Conservation (phyloP, 805 yeast genomes). For the Saturnispora bothae region DNA sequence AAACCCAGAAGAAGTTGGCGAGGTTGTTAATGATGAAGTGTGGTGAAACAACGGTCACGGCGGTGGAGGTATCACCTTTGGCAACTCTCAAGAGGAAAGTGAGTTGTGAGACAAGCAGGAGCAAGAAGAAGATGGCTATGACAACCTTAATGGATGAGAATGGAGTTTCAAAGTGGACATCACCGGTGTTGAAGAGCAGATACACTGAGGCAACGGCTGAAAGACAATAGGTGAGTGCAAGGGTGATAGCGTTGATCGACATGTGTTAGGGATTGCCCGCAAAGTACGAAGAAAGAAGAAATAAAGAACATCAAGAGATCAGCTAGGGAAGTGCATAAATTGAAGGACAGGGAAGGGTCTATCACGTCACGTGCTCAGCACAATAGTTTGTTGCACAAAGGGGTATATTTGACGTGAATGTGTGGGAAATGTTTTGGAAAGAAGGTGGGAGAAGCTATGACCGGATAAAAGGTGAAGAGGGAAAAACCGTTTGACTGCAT, state of each 20-base stretch:
- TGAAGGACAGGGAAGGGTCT: not conserved
- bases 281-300: too few species aligned
- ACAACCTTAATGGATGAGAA: slow-evolving; percentile 49
- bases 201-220: slow-evolving; percentile 43
- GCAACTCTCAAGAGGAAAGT: slow-evolving; percentile 30
- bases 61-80: slow-evolving; percentile 22
- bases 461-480: too few species aligned
- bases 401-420: too few species aligned
- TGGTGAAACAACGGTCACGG: slow-evolving; percentile 37
- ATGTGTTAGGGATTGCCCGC: slow-evolving; percentile 12
- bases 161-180: slow-evolving; percentile 47
- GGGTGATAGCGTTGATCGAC: slow-evolving; percentile 28
- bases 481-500: too few species aligned
- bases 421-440: too few species aligned
- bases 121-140: slow-evolving; percentile 46
- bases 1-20: slow-evolving; percentile 51
- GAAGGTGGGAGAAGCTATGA: too few species aligned
- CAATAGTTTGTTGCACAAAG: too few species aligned
- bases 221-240: slow-evolving; percentile 44
- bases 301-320: not conserved
- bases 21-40: slow-evolving; percentile 58
- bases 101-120: slow-evolving; percentile 43
- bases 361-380: too few species aligned
- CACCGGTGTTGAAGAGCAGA: slow-evolving; percentile 41
- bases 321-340: slow-evolving; percentile 5